phyloP scores from a whole-genome alignment of 2,329 filamentous ascomycete genomes.

The Penicillium sp. region DNA sequence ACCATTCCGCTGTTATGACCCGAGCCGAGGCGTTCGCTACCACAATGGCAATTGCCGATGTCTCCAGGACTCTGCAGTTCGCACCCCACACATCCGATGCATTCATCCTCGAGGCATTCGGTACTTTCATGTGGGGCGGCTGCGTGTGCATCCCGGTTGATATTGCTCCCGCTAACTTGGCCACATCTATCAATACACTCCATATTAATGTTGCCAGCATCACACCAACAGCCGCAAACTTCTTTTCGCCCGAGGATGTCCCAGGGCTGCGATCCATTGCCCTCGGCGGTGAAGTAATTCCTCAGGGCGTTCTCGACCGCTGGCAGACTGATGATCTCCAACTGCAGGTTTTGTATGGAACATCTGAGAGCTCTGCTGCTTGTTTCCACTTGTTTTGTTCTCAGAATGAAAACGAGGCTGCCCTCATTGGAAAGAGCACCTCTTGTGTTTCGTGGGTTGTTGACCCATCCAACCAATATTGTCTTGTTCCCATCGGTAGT shows the following conservation, averaged over 20 bases:
- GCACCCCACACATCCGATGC: constrained; percentile 48
- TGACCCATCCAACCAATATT: constrained; percentile 26
- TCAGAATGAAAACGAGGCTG: background rate
- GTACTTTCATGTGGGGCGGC: constrained; percentile 42
- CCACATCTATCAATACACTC: constrained; percentile 48
- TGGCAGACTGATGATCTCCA: constrained; percentile 20
- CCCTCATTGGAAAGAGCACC: constrained; percentile 23
- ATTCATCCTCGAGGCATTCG: constrained; percentile 42
- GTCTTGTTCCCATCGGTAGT: constrained; percentile 37
- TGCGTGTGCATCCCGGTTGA: constrained; percentile 49
- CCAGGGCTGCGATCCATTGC: constrained; percentile 25
- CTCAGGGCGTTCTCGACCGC: background rate
- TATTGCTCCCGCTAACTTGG: constrained; percentile 52
- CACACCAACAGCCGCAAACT: constrained; percentile 31
- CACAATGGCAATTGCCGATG: constrained; percentile 18
- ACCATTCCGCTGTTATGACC: constrained; percentile 34
- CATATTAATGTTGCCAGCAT: constrained; percentile 34
- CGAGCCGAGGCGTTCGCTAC: constrained; percentile 31
- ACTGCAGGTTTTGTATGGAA: constrained; percentile 27
- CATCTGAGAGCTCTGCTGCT: constrained; percentile 25
- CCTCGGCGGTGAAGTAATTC: constrained; percentile 21
- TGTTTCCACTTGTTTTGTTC: constrained; percentile 18
- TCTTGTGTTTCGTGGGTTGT: constrained; percentile 37
- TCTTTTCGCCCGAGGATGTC: constrained; percentile 28
- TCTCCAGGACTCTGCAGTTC: constrained; percentile 41